Evolutionary conservation across 2,329 filamentous ascomycete species (phyloP), one percentile per base, ranked within the genome.

Genomic region (Chaetomium sp.): DNA sequence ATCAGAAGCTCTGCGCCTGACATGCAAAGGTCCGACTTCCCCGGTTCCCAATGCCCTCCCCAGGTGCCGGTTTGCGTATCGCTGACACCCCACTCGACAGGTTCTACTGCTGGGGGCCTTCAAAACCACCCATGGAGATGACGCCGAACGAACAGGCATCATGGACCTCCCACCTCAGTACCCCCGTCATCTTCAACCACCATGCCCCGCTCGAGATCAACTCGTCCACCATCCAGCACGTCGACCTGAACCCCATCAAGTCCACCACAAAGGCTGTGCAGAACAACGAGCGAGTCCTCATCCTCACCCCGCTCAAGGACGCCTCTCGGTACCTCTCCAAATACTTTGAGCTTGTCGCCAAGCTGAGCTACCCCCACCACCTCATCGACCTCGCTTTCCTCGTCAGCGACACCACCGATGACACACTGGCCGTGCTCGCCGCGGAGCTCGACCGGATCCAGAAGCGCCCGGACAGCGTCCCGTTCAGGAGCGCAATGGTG

Each of bases 51-150:
- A 51, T 35, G 10, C 25, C n/a, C 8, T 45, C 50, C 19, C 57
- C 57, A 55, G 42, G 27, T 58, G 45, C 63, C 50, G 25, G 55
- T 59, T 42, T 66, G 64, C 38, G 51, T 57, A 42, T 67, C 62
- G 67, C 63, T 67, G 68, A 69, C 66, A 51, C 47, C 54, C 64
- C 64, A 42, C 47, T 65, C 45, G 68, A 68, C 74, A 98, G 94
- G 79, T 97, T 96, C 79, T 96, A 97, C 80, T 99, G 95, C 82
- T 98, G 93, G 85, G 95, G 95, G 13, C 94, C 95, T 16, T 87
- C 90, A 27, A 97, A 96, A 81, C 87, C 95, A n/a, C 95, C 95
- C 60, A 96, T 96, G 88, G 88, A 95, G 69, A 97, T 99, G 92
- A 87, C 90, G 50, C 81, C 90, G 63, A 97, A 97, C 76, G 95